Percentiles rank a stretch among this genome's conserved stretches.
phyloP scores from a whole-genome alignment of 1,284 basidiomycete genomes.

The Leccinum fuscescens region DNA sequence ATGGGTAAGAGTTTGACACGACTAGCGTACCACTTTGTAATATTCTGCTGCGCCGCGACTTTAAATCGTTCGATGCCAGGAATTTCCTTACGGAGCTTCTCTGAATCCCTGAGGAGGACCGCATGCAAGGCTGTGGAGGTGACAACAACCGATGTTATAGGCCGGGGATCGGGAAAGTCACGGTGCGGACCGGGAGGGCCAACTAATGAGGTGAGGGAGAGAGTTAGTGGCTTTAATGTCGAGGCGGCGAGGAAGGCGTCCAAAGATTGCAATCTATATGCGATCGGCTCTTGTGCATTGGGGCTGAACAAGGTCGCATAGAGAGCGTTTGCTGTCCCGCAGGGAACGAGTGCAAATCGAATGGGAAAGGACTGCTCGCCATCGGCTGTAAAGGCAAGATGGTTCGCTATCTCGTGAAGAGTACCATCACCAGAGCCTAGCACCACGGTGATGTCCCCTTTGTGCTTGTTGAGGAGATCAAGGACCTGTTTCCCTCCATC shows the following conservation, averaged over 20 bases:
- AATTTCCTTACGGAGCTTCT: conserved; percentile 63
- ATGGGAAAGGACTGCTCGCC: conserved; percentile 25
- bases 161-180: conserved; percentile 13
- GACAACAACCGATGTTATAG: conserved; percentile 58
- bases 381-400: conserved; percentile 41
- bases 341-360: conserved; percentile 62
- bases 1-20: conserved; percentile 55
- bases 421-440: conserved; percentile 91
- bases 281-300: conserved; percentile 21
- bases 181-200: conserved; percentile 28
- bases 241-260: conserved; percentile 42
- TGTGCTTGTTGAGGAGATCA: conserved; percentile 36
- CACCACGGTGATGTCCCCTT: conserved; percentile 47
- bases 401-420: conserved; percentile 79
- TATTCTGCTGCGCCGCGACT: conserved; percentile 77
- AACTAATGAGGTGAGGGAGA: conserved; percentile 54
- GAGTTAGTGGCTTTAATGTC: conserved; percentile 48
- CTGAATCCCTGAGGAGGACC: conserved; percentile 79
- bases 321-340: conserved; percentile 95
- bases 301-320: conserved; percentile 64
- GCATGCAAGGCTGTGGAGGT: conserved; percentile 87
- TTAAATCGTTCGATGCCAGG: conserved; percentile 87
- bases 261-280: conserved; percentile 57
- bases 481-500: conserved; percentile 61
- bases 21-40: conserved; percentile 69